Evolutionary conservation across 805 yeast genomes (phyloP), one percentile per base, ranked within the genome.

Genomic region (Pichia californica): DNA sequence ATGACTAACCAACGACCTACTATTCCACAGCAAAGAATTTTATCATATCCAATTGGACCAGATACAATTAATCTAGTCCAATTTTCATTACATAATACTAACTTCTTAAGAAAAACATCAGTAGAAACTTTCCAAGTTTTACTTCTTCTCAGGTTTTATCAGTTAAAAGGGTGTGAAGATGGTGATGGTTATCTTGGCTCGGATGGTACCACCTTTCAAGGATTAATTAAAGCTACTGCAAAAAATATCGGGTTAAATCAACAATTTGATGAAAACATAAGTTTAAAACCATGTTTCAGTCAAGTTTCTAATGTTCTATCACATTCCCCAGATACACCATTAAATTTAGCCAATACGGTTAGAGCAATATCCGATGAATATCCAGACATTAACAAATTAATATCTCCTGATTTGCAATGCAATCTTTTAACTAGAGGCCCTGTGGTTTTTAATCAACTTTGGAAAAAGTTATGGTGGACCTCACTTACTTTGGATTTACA

Each of bases 141-240:
- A 4, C 47, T 70, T 34, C 56, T 65, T 33, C 52, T 65, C 29
- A 58, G 73, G 45, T 49, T 62, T 31, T 75, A 75, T 57, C 70
- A 60, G 49, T 57, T 52, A 27, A 51, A 61, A 47, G 63, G 75
- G 0, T 77, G 74, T 5, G 77, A 73, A 51, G 75, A 73, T 51
- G 74, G 76, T 19, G 79, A 75, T 49, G 75, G 75, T 7, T 55
- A 61, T 3, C 70, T 67, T 36, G 70, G 68, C 10, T 60, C 67
- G 15, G 71, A 68, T 43, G 65, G 73, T 1, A 59, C 55, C 29
- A 59, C 68, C 3, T 61, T 58, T 36, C 61, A 57, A 28, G 71
- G 70, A 1, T 48, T 69, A 29, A 47, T 70, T 7, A 45, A 61
- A 9, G 66, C 68, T 33, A 66, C 68, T 59, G 76, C 74, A 0